phyloP scores from a whole-genome alignment of 2,329 filamentous ascomycete species.

The Aspergillus sergii region DNA sequence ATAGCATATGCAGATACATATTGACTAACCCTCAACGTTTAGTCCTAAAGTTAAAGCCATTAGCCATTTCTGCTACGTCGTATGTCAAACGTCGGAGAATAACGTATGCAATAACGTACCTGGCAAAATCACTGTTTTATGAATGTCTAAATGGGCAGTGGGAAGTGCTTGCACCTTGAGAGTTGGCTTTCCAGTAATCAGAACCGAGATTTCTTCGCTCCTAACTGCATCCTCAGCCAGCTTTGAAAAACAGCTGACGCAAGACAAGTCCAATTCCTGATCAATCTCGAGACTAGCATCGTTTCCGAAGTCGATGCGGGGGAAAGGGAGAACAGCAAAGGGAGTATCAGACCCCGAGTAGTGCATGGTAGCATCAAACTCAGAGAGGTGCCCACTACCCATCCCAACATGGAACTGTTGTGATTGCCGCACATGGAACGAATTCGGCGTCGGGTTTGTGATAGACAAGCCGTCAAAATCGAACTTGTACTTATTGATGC shows the following conservation, averaged over 20 bases:
- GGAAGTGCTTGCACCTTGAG: slow-evolving; percentile 25
- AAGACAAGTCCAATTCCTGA: slow-evolving; percentile 27
- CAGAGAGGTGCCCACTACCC: slow-evolving; percentile 23
- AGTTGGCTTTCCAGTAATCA: slow-evolving; percentile 23
- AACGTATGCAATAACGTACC: slow-evolving; percentile 11
- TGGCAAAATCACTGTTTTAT: slow-evolving; percentile 25
- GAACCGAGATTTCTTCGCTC: slow-evolving; percentile 19
- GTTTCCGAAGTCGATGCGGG: slow-evolving; percentile 20
- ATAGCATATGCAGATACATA: neutral
- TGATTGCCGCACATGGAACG: slow-evolving; percentile 27
- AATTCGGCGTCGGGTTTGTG: slow-evolving; percentile 25
- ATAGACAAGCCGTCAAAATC: slow-evolving; percentile 26
- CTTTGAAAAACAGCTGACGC: slow-evolving; percentile 26
- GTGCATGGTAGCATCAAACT: slow-evolving; percentile 26
- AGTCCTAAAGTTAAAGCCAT: neutral
- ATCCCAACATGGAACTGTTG: slow-evolving; percentile 21
- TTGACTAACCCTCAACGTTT: neutral
- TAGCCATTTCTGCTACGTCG: neutral
- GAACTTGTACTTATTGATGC: slow-evolving; percentile 28
- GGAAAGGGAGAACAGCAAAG: slow-evolving; percentile 24
- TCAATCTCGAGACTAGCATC: slow-evolving; percentile 22
- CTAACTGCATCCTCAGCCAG: slow-evolving; percentile 21
- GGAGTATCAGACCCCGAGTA: slow-evolving; percentile 14
- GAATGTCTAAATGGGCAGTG: slow-evolving; percentile 27
- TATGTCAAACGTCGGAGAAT: too few relatives aligned